Evolutionary conservation across 176 grass and related monocot genomes (phyloP), one percentile per base, ranked within the genome.

Genomic region (Pharus latifolius): DNA sequence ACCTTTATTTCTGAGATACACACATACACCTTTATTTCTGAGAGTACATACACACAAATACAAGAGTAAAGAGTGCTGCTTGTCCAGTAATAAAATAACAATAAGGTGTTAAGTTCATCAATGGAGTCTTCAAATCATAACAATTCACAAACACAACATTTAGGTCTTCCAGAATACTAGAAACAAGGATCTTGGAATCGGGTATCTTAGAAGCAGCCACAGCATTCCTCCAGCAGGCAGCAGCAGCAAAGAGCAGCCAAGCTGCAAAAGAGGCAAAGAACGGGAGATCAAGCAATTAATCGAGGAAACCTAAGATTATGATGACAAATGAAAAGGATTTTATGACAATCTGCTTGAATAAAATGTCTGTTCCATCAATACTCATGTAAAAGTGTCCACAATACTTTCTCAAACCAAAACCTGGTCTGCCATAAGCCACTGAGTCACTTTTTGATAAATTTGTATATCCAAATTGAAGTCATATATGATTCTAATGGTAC

Each of bases 151-250:
- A 1, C 22, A 19, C 2, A 15, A 15, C 14, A 45, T 14, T 44
- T 11, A 20, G 24, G 18, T 44, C 5, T 53, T 54, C 31, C 66
- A 53, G 13, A 26, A 38, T 52, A 0, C 43, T 68, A 26, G 0
- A 51, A 40, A 11, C 49, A 35, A 50, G 9, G 49, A 54, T 3
- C 57, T 3, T 33, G 12, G 38, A 18, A 17, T 53, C 18, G 15
- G 6, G 28, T 25, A 57, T 29, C 38, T 74, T 10, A 74, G 56
- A 80, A 73, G 59, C 7, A 23, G 26, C 40, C 11, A 11, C 78
- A 80, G 58, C 78, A 81, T 46, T 81, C 78, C 40, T 81, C 78
- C 38, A 81, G 78, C 19, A 73, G 19, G 59, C 78, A 80, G 67
- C 78, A 80, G 38, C 78, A 80, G 78, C 78, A 72, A 23, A 73